Percentiles rank a stretch among this genome's conserved stretches.
phyloP scores from a whole-genome alignment of 306 rosid species.

The Prunus dulcis region DNA sequence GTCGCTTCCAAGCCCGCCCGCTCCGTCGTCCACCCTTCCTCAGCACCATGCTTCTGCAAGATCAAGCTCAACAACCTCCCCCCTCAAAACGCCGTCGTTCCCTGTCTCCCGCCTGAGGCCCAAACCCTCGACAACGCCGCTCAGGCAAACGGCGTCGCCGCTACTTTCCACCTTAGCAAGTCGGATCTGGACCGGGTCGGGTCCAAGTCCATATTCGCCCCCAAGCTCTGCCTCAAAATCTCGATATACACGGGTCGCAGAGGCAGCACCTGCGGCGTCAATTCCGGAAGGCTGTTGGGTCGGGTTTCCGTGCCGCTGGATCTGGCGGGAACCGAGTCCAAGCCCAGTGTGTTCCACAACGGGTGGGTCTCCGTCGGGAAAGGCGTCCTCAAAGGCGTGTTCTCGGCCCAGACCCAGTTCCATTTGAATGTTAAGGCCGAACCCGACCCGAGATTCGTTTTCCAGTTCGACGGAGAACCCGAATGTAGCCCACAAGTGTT shows the following conservation, averaged over 20 bases:
- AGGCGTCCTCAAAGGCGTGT: slow-evolving; percentile 9
- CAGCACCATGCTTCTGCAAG: slow-evolving; percentile 73
- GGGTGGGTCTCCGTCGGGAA: slow-evolving; percentile 58
- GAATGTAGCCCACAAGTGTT: slow-evolving; percentile 90
- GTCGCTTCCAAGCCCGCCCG: slow-evolving; percentile 72
- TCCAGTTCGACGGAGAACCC: slow-evolving; percentile 77
- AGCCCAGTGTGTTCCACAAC: slow-evolving; percentile 49
- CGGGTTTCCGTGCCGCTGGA: slow-evolving; percentile 48
- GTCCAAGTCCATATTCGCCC: slow-evolving; percentile 46
- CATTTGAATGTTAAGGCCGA: slow-evolving; percentile 51
- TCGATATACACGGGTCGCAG: slow-evolving; percentile 42
- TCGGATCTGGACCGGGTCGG: slow-evolving; percentile 46
- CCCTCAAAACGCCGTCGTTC: slow-evolving; percentile 54
- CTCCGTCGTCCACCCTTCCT: slow-evolving; percentile 70
- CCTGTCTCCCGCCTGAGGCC: slow-evolving; percentile 43
- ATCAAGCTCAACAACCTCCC: slow-evolving; percentile 60
- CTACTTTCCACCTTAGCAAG: slow-evolving; percentile 61
- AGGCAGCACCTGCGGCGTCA: slow-evolving; percentile 36
- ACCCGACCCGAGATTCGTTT: slow-evolving; percentile 77
- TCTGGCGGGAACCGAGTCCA: slow-evolving; percentile 33
- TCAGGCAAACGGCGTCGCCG: slow-evolving; percentile 42
- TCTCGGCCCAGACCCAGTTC: slow-evolving; percentile 41
- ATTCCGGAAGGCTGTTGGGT: slow-evolving; percentile 45
- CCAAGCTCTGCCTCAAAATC: slow-evolving; percentile 36
- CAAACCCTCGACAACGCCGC: slow-evolving; percentile 35